Evolutionary conservation across 2,329 filamentous ascomycete genomes (phyloP).

Genomic region (Pseudogymnoascus sp.): DNA sequence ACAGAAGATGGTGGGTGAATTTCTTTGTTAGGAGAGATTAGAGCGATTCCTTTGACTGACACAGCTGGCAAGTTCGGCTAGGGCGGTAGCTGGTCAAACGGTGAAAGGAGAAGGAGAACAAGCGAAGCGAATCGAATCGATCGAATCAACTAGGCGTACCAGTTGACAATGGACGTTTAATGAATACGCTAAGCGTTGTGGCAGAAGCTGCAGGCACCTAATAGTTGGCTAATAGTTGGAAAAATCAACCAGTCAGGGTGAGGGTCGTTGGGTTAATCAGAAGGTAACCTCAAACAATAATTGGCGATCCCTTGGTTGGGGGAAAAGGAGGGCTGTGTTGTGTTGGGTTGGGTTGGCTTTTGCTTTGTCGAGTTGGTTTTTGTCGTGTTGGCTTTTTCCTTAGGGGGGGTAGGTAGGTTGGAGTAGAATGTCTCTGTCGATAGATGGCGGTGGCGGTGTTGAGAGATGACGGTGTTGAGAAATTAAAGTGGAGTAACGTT

Average conservation of each 20-base stretch:
- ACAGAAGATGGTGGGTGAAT: neutral
- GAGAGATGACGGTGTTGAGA: too few relatives aligned
- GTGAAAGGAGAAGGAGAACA: neutral
- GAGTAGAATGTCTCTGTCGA: neutral
- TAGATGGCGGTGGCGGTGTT: too few relatives aligned
- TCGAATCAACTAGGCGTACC: neutral
- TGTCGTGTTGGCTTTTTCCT: neutral
- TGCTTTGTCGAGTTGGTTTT: neutral
- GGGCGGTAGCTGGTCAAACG: neutral
- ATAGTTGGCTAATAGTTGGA: too few relatives aligned
- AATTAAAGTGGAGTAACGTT: too few relatives aligned
- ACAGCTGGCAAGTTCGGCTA: neutral
- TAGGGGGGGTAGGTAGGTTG: neutral
- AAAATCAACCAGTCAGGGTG: neutral
- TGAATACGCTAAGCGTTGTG: neutral
- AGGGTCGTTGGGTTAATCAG: neutral
- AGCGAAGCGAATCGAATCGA: neutral
- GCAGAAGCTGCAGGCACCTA: neutral
- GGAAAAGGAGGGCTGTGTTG: neutral
- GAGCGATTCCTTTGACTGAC: neutral
- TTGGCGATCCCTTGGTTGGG: neutral
- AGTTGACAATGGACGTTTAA: neutral
- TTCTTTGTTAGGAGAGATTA: constrained; percentile 1
- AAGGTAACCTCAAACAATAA: neutral
- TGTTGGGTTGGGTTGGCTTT: neutral